phyloP scores from a whole-genome alignment of 495 filamentous ascomycete species.

The Delitschia confertaspora region DNA sequence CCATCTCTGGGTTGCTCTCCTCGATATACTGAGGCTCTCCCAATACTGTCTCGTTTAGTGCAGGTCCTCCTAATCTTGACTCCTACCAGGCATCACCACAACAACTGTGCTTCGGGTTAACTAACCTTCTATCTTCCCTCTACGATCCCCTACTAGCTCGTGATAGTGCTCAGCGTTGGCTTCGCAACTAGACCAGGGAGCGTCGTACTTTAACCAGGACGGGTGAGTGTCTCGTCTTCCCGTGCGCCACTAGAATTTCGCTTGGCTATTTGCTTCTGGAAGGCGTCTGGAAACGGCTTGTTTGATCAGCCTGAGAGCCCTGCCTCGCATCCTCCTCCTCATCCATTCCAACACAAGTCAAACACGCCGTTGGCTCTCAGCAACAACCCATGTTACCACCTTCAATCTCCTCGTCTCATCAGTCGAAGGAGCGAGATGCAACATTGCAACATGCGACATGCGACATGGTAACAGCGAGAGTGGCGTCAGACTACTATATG shows the following conservation, averaged over 20 bases:
- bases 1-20: neutral
- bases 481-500: constrained; percentile 3
- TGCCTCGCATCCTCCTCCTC: constrained; percentile 3
- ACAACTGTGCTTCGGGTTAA: neutral
- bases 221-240: too few species aligned
- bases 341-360: constrained; percentile 8
- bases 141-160: too few species aligned
- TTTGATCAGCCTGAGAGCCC: constrained; percentile 17
- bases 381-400: too few species aligned
- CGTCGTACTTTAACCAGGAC: constrained; percentile 8
- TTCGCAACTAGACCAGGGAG: neutral
- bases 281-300: constrained; percentile 26
- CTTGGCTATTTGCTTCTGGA: constrained; percentile 28
- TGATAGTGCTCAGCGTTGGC: too few species aligned
- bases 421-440: constrained; percentile 10
- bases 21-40: too few species aligned
- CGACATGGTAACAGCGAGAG: neutral
- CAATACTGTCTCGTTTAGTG: too few species aligned
- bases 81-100: too few species aligned
- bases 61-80: too few species aligned
- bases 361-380: neutral
- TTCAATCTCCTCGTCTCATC: constrained; percentile 9
- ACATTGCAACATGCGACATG: constrained; percentile 6
- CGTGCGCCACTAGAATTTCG: constrained; percentile 13
- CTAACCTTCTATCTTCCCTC: neutral